Evolutionary conservation across 768 basidiomycete species (phyloP).

Genomic region (Ramaria sp.): DNA sequence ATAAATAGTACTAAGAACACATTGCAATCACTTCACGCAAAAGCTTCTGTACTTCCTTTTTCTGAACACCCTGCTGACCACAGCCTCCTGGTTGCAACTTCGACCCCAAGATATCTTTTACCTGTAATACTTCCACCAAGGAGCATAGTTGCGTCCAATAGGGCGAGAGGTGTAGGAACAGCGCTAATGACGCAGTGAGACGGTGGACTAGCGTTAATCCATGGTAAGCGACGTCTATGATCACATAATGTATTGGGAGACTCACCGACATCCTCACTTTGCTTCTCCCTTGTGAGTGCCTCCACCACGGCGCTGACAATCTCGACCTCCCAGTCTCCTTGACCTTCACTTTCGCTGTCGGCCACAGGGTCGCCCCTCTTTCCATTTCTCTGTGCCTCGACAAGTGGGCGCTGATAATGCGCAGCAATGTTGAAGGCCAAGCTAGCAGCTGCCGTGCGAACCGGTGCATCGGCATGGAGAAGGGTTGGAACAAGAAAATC

Average conservation of each 20-base stretch:
- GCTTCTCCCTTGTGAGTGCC: constrained; percentile 58
- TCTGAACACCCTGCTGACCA: constrained; percentile 39
- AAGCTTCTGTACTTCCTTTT: constrained; percentile 57
- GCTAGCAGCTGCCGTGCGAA: constrained; percentile 75
- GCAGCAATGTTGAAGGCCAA: constrained; percentile 68
- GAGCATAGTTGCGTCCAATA: constrained; percentile 40
- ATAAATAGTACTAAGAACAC: background rate
- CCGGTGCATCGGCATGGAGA: constrained; percentile 52
- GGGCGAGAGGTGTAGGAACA: constrained; percentile 69
- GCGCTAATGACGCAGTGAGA: constrained; percentile 65
- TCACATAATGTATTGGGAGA: background rate
- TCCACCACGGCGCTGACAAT: constrained; percentile 75
- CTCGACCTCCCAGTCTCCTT: constrained; percentile 80
- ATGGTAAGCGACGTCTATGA: background rate
- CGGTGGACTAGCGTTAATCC: constrained; percentile 53
- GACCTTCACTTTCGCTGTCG: constrained; percentile 25
- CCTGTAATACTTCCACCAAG: constrained; percentile 64
- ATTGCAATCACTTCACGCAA: constrained; percentile 49
- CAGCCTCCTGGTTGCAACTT: constrained; percentile 48
- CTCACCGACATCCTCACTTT: constrained; percentile 76
- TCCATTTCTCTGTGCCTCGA: constrained; percentile 30
- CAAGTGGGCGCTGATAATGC: constrained; percentile 50
- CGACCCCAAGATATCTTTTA: constrained; percentile 39
- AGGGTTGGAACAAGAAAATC: constrained; percentile 53
- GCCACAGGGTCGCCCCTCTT: constrained; percentile 21